Conservation (phyloP, 2,329 filamentous ascomycete genomes). For the Hypoxylon sp. region DNA sequence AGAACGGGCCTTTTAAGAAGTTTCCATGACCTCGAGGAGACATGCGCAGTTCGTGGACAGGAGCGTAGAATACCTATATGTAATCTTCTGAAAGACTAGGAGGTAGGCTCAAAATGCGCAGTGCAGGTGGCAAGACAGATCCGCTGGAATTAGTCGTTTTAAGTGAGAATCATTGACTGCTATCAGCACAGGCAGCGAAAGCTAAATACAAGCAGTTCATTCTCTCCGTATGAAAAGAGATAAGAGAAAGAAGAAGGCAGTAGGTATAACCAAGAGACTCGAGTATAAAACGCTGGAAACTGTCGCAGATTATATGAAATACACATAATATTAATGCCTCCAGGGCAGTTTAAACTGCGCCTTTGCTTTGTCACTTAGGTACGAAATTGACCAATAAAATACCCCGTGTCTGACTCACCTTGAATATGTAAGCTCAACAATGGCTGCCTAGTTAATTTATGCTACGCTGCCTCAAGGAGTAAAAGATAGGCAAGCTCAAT, state of each 20-base stretch:
- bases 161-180: conserved; percentile 34
- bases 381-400: conserved; percentile 18
- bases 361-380: conserved; percentile 45
- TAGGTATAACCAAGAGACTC: not conserved
- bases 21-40: conserved; percentile 9
- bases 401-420: conserved; percentile 18
- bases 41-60: conserved; percentile 17
- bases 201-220: not conserved
- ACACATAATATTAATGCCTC: conserved; percentile 2
- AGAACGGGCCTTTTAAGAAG: not conserved
- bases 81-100: not conserved
- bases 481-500: not conserved
- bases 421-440: conserved; percentile 3
- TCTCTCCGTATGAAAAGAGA: not conserved
- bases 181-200: not conserved
- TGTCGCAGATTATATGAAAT: not conserved
- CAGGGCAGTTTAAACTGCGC: conserved; percentile 17
- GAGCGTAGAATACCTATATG: not conserved
- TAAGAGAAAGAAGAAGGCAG: not conserved
- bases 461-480: not conserved
- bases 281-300: not conserved
- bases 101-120: not conserved
- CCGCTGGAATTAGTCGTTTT: conserved; percentile 19
- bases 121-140: conserved; percentile 19
- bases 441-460: not conserved